Percentiles rank a stretch among this genome's conserved stretches.
These are phyloP conservation scores for Clonostachys rosea DNA, from an alignment of 2,329 filamentous ascomycete genomes.

Conservation along the genomic window DNA sequence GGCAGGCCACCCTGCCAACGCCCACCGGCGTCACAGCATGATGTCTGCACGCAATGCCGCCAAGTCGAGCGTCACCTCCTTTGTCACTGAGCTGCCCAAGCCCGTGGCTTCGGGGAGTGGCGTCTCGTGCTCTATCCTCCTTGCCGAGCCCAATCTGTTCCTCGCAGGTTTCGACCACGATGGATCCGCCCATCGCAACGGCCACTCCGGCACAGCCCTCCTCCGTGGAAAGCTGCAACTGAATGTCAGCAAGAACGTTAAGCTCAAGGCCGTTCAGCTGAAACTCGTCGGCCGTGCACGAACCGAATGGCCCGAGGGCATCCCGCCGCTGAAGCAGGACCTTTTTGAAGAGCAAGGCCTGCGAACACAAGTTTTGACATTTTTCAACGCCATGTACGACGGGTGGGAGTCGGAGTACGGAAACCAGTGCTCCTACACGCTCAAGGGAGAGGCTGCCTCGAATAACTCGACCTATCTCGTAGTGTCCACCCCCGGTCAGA, in stretches of 20 bases:
- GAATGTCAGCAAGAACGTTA: conserved; percentile 81
- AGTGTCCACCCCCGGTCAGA: conserved; percentile 8
- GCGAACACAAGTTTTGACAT: conserved; percentile 83
- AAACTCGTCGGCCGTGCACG: conserved; percentile 80
- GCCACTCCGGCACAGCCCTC: conserved; percentile 71
- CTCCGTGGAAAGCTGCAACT: conserved; percentile 80
- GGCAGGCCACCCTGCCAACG: neutral
- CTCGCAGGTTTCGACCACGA: conserved; percentile 75
- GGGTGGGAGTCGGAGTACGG: conserved; percentile 58
- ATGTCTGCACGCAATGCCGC: conserved; percentile 45
- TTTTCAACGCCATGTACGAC: conserved; percentile 76
- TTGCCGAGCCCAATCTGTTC: conserved; percentile 79
- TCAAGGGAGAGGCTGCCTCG: conserved; percentile 33
- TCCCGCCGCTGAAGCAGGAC: conserved; percentile 81
- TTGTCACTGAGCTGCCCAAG: conserved; percentile 57
- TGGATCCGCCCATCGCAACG: conserved; percentile 45
- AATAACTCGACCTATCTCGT: conserved; percentile 18
- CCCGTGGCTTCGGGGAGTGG: conserved; percentile 77
- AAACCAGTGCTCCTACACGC: conserved; percentile 54
- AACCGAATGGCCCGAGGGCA: conserved; percentile 96
- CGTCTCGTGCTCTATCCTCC: conserved; percentile 65
- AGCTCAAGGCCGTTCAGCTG: conserved; percentile 86
- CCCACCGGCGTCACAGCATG: conserved; percentile 39
- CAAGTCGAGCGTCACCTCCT: conserved; percentile 45
- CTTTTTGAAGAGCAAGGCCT: conserved; percentile 80